Base-by-base conservation (phyloP, 148 eudicot genomes). In the Nyssa sinensis region DNA sequence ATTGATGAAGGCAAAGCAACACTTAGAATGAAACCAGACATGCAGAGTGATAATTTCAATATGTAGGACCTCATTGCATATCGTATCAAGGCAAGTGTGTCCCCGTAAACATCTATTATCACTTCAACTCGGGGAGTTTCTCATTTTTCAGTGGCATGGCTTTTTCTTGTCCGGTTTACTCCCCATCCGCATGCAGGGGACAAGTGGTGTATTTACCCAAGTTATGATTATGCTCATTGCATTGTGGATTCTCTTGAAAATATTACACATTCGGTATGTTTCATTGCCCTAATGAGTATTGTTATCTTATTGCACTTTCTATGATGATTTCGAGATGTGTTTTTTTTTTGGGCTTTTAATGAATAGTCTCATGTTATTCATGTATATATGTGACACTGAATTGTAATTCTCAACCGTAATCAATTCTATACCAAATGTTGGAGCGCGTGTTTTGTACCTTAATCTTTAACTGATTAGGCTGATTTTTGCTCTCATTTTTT, bases 161-260 rank as follows among this genome's bases (percentile, higher is more conserved):
- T 74, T 47, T 61, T n/a, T 39, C 28, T 75, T 71, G 6, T 78
- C 32, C 93, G 93, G 99, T 95, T 93, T 69, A 87, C 99, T 19
- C 89, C 94, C 79, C 99, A 95, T 83, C 99, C 99, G 53, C 96
- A 93, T 71, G 98, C 98, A 8, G 99, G 98, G 81, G 97, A 95
- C 77, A 91, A 85, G 77, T 93, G 98, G 99, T 95, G 97, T 74
- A 89, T 95, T 66, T 95, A 95, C 75, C 99, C 97, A 62, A 95
- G 97, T 82, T 95, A 95, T 76, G 99, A 95, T 79, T 93, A 79
- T 72, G 86, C 97, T 49, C 99, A 95, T 76, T 95, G 98, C 78
- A 85, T 78, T 71, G 99, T 95, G 44, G 98, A 95, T 87, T 95
- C 99, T 78, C 89, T 95, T 28, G 99, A 95, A 80, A 85, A 95